A percentile compares a stretch with the other conserved stretches of the same genome.
These are phyloP conservation scores for Trichodelitschia bisporula DNA, from an alignment of 495 filamentous ascomycete genomes.

Conservation along the genomic window DNA sequence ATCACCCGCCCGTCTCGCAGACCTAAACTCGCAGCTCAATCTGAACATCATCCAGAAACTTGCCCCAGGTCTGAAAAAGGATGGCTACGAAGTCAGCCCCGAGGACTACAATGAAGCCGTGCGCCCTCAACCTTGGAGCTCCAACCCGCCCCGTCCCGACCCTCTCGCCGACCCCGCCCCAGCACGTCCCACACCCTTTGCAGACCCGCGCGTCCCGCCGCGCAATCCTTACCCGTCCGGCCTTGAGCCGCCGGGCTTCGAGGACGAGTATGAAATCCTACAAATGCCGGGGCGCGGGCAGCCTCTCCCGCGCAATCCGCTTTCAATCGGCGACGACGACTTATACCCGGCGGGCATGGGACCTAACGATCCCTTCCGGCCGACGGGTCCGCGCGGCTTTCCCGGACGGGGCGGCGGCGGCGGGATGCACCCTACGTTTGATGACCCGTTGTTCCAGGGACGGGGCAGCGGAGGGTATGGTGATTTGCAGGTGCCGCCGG, in stretches of 20 bases:
- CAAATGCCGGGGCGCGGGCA: constrained; percentile 18
- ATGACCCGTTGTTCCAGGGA: constrained; percentile 72
- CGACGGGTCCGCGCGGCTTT: constrained; percentile 25
- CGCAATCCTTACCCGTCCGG: constrained; percentile 50
- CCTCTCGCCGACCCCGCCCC: constrained; percentile 10
- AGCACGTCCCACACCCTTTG: constrained; percentile 21
- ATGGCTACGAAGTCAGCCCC: constrained; percentile 40
- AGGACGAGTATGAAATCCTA: constrained; percentile 73
- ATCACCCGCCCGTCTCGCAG: constrained; percentile 35
- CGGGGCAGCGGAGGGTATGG: constrained; percentile 22
- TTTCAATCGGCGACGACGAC: constrained; percentile 55
- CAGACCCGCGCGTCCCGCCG: constrained; percentile 35
- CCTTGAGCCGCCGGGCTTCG: constrained; percentile 70
- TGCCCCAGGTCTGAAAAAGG: constrained; percentile 45
- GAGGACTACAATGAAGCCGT: too few relatives aligned
- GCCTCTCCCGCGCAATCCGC: constrained; percentile 19
- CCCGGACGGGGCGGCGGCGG: constrained; percentile 28
- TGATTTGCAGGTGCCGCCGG: constrained; percentile 31
- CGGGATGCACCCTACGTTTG: constrained; percentile 91
- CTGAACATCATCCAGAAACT: constrained; percentile 59
- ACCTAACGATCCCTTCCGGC: constrained; percentile 56
- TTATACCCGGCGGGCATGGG: constrained; percentile 72
- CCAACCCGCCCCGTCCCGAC: constrained; percentile 8
- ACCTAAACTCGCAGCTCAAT: constrained; percentile 44
- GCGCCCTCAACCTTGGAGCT: constrained; percentile 7